Percentiles rank a stretch among this genome's conserved stretches.
phyloP scores from a whole-genome alignment of 768 basidiomycete species.

The Tephrocybe sp. region DNA sequence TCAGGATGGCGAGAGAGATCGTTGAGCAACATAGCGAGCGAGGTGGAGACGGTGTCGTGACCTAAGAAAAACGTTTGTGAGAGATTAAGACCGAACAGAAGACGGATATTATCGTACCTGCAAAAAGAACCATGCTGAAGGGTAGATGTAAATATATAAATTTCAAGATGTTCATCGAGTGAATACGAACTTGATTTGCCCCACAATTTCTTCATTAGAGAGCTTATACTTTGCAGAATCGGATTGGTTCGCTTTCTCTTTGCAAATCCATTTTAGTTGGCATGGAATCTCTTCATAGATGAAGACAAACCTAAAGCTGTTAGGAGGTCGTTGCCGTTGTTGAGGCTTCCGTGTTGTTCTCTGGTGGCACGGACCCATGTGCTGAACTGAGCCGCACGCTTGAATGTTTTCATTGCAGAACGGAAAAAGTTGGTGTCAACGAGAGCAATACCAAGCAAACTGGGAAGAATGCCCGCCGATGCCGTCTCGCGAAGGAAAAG shows the following conservation, averaged over 20 bases:
- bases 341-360: slow-evolving; percentile 5
- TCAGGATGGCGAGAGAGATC: background rate
- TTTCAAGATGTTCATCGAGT: background rate
- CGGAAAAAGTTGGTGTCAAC: slow-evolving; percentile 9
- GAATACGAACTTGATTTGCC: slow-evolving; percentile 3
- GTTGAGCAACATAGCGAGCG: slow-evolving; percentile 4
- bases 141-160: background rate
- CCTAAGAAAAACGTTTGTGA: background rate
- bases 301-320: slow-evolving; percentile 3
- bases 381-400: slow-evolving; percentile 1
- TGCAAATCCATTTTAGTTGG: background rate
- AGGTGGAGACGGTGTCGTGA: slow-evolving; percentile 8
- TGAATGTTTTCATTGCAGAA: slow-evolving; percentile 6
- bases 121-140: slow-evolving; percentile 3
- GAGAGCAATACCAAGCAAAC: slow-evolving; percentile 1
- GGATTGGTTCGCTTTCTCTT: slow-evolving; percentile 3
- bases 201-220: slow-evolving; percentile 2
- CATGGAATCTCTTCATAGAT: background rate
- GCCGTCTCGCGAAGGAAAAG: slow-evolving; percentile 6
- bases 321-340: slow-evolving; percentile 5
- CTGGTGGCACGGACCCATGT: slow-evolving; percentile 1
- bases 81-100: background rate
- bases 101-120: background rate
- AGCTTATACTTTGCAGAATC: slow-evolving; percentile 5
- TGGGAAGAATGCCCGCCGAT: background rate